phyloP scores from a whole-genome alignment of 345 rosid species.

The Kernera saxatilis region DNA sequence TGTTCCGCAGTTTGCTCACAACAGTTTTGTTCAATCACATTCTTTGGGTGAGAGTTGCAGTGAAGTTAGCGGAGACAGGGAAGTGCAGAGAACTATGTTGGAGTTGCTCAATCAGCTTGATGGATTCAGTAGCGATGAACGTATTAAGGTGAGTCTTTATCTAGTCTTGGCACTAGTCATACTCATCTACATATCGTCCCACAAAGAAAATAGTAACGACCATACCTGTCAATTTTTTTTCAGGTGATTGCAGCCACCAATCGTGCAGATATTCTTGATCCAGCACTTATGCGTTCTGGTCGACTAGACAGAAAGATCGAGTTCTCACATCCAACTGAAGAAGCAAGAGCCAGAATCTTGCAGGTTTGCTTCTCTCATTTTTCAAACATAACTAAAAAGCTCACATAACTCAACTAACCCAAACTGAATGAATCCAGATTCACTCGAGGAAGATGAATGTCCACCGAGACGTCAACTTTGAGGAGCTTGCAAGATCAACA shows the following conservation, averaged over 20 bases:
- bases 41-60: conserved; percentile 43
- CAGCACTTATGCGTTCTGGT: conserved; percentile 99
- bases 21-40: conserved; percentile 8
- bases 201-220: background rate
- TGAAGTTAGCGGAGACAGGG: conserved; percentile 99
- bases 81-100: conserved; percentile 98
- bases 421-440: conserved; percentile 42
- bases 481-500: conserved; percentile 97
- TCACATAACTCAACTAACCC: background rate
- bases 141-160: conserved; percentile 69
- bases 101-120: conserved; percentile 98
- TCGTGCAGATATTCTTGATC: conserved; percentile 97
- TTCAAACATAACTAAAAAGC: background rate
- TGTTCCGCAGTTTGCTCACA: background rate
- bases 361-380: conserved; percentile 46
- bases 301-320: conserved; percentile 98
- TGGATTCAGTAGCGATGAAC: conserved; percentile 96
- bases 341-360: conserved; percentile 96
- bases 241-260: conserved; percentile 99
- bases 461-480: conserved; percentile 92
- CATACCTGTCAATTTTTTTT: background rate
- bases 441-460: conserved; percentile 99
- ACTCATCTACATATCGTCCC: background rate
- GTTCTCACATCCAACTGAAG: conserved; percentile 97
- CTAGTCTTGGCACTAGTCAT: background rate